These are phyloP conservation scores for Cochlearia excelsa DNA, from an alignment of 345 rosid genomes.

Conservation along the genomic window DNA sequence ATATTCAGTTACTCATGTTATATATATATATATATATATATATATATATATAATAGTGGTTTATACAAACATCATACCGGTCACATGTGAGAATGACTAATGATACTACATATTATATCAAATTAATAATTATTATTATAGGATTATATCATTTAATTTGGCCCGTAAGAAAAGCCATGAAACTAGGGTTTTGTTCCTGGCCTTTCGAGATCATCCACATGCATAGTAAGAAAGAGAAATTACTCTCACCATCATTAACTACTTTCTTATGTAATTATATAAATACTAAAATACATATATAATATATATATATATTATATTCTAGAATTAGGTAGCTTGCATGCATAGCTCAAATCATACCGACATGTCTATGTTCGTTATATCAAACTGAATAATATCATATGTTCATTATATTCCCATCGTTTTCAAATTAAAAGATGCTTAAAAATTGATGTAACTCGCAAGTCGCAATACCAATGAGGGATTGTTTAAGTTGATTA, in stretches of 20 bases:
- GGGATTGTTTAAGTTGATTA: no score
- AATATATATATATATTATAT: neutral
- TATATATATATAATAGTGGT: no score
- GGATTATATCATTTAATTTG: constrained; percentile 15
- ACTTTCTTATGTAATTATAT: neutral
- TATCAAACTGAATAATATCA: neutral
- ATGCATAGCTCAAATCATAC: constrained; percentile 2
- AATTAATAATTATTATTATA: neutral
- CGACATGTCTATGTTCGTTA: neutral
- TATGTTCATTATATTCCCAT: no score
- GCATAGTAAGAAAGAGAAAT: constrained; percentile 25
- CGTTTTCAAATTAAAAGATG: no score
- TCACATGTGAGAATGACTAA: neutral
- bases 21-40: no score
- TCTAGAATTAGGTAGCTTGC: constrained; percentile 7
- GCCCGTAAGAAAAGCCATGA: constrained; percentile 35
- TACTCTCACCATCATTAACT: constrained; percentile 15
- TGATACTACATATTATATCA: constrained; percentile 3
- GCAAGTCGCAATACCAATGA: no score
- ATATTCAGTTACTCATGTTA: no score
- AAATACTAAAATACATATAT: neutral
- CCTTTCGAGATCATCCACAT: constrained; percentile 31
- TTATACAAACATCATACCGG: neutral
- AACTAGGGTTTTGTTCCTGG: constrained; percentile 26
- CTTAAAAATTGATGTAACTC: no score